Evolutionary conservation across 2,329 filamentous ascomycete genomes (phyloP), one percentile per base, ranked within the genome.

Genomic region (Talaromyces sp.): DNA sequence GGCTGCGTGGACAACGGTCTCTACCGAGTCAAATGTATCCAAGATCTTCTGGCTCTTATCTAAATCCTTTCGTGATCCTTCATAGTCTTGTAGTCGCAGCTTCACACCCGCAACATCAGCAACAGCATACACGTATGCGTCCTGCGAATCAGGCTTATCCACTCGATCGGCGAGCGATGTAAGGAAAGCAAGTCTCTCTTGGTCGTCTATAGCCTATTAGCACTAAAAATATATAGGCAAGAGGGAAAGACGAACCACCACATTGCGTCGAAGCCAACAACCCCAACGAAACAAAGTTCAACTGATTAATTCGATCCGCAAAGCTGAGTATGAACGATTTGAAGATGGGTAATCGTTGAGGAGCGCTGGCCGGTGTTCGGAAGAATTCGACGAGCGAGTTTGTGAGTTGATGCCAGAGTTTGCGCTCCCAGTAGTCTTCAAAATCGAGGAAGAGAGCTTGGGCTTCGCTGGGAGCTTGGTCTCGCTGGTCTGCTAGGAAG

Each of bases 371-470:
- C 53, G 91, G 86, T 72, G 91, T 82, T 74, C 89, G 89, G 83
- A 97, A 99, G 86, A 94, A 97, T 71, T 91, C 86, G 72, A 97
- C 84, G 65, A 99, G 86, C 62, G 89, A 85, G 75, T 97, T 91
- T 40, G 95, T 99, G 71, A 99, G 90, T 82, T 99, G 93, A 83
- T 99, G 95, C 95, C 95, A 99, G 81, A 99, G 86, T 83, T 97
- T 97, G 74, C 94, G 89, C 84, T 99, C 95, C 95, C 95, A 99
- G 76, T 89, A 91, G 77, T 96, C 93, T 83, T 99, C 95, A 71
- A 99, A 97, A 73, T 90, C 88, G 73, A 99, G 86, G 79, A 97
- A 91, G 74, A 91, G 88, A 74, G 90, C 86, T 81, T 97, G 93
- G 62, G 96, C 87, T 78, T 96, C 91, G 72, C 93, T 91, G 61